Evolutionary conservation across 1,139 yeast species (phyloP).

Genomic region (Zygoascus sp.): DNA sequence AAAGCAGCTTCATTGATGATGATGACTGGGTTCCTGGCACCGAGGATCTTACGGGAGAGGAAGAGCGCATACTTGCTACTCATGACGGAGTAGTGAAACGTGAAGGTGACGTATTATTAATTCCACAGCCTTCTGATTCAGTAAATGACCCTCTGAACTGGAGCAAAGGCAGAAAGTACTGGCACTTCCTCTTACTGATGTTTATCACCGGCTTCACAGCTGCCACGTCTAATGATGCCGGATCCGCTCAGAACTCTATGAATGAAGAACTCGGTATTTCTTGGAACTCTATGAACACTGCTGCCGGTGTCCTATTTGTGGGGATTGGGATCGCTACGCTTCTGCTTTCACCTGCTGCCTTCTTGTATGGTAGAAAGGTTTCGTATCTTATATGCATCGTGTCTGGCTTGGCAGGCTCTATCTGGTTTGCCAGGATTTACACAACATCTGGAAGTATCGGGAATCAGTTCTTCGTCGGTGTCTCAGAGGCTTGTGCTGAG

Average conservation of each 20-base stretch:
- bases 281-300: constrained; percentile 73
- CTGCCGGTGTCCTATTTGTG: constrained; percentile 76
- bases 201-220: constrained; percentile 77
- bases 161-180: constrained; percentile 48
- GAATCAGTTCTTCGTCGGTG: constrained; percentile 84
- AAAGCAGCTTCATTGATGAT: constrained; percentile 10
- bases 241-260: constrained; percentile 70
- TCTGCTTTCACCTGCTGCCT: constrained; percentile 68
- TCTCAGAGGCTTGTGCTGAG: constrained; percentile 84
- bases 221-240: constrained; percentile 80
- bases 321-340: constrained; percentile 72
- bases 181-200: constrained; percentile 58
- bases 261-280: constrained; percentile 61
- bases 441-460: constrained; percentile 65
- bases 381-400: constrained; percentile 62
- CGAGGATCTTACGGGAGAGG: constrained; percentile 19
- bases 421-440: constrained; percentile 68
- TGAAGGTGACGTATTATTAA: constrained; percentile 40
- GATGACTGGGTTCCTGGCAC: constrained; percentile 21
- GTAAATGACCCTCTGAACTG: constrained; percentile 58
- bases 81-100: constrained; percentile 13
- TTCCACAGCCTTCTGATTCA: constrained; percentile 56
- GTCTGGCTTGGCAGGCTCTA: constrained; percentile 60
- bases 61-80: constrained; percentile 15
- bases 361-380: constrained; percentile 68